Percentiles rank a stretch among this genome's conserved stretches.
Conservation (phyloP, 202 grass and related monocot genomes). For the Panicum virgatum region DNA sequence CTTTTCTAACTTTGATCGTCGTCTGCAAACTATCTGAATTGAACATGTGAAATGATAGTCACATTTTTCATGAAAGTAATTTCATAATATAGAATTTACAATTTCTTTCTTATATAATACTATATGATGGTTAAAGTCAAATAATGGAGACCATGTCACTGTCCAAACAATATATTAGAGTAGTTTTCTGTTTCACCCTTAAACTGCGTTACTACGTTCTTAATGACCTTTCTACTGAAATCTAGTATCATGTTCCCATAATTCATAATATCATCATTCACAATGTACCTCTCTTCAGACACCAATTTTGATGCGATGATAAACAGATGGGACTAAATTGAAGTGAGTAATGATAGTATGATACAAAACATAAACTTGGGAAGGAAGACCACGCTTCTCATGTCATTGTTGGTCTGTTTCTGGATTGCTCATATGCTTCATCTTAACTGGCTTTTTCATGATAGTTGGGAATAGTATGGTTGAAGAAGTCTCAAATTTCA, state of each 20-base stretch:
- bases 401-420: conserved; percentile 63
- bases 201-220: not conserved
- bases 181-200: conserved; percentile 23
- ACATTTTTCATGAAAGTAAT: not conserved
- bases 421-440: conserved; percentile 45
- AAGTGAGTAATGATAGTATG: conserved; percentile 58
- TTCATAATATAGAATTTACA: not conserved
- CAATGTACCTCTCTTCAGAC: conserved; percentile 32
- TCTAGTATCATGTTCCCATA: not conserved
- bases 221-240: not conserved
- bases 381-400: conserved; percentile 64
- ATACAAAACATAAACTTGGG: conserved; percentile 50
- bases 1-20: not conserved
- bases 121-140: conserved; percentile 2
- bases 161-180: not conserved
- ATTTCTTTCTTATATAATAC: not conserved
- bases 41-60: not conserved
- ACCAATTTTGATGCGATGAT: conserved; percentile 52
- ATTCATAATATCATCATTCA: conserved; percentile 20
- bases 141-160: conserved; percentile 18
- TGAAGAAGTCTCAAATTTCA: conserved; percentile 10
- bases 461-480: conserved; percentile 8
- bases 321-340: conserved; percentile 51
- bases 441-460: conserved; percentile 21
- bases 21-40: not conserved